Percentiles rank a stretch among this genome's conserved stretches.
phyloP scores from a whole-genome alignment of 192 early-diverging fungal species.

The Coemansia sp. region DNA sequence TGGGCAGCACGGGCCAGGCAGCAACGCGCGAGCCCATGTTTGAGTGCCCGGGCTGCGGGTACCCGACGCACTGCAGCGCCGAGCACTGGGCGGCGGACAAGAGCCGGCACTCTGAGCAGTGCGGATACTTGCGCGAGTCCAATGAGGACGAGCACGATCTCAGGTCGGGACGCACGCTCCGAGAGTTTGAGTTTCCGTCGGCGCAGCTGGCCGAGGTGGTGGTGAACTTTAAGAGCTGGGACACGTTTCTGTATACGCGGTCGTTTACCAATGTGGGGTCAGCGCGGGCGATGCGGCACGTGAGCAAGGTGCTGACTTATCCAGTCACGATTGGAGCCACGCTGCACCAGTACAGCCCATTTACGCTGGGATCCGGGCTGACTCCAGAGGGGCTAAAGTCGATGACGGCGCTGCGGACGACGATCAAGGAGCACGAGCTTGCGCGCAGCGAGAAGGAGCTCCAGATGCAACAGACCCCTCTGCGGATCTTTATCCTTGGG shows the following conservation, averaged over 20 bases:
- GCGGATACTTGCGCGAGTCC: slow-evolving; percentile 61
- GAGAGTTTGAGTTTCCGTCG: slow-evolving; percentile 76
- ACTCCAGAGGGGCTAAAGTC: slow-evolving; percentile 74
- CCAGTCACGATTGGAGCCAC: slow-evolving; percentile 73
- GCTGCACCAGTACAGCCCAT: slow-evolving; percentile 72
- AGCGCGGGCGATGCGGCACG: slow-evolving; percentile 70
- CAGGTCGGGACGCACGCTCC: slow-evolving; percentile 68
- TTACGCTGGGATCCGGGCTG: slow-evolving; percentile 60
- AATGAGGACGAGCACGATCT: slow-evolving; percentile 82
- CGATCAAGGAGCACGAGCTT: slow-evolving; percentile 54
- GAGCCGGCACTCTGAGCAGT: slow-evolving; percentile 58
- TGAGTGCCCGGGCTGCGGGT: slow-evolving; percentile 77
- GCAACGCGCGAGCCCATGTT: slow-evolving; percentile 56
- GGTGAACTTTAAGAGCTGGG: slow-evolving; percentile 76
- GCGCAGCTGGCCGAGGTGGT: slow-evolving; percentile 70
- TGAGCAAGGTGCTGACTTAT: slow-evolving; percentile 76
- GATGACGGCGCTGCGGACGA: slow-evolving; percentile 59
- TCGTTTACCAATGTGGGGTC: slow-evolving; percentile 71
- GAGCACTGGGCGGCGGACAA: slow-evolving; percentile 65
- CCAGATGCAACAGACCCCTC: slow-evolving; percentile 56
- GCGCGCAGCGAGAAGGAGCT: slow-evolving; percentile 55
- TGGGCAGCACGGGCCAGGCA: slow-evolving; percentile 21
- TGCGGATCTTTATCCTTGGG: slow-evolving; percentile 68
- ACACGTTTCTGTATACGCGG: slow-evolving; percentile 75
- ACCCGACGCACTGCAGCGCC: slow-evolving; percentile 73